Evolutionary conservation across 352 stramenopile species (phyloP).

Genomic region (Phytophthora sp.): DNA sequence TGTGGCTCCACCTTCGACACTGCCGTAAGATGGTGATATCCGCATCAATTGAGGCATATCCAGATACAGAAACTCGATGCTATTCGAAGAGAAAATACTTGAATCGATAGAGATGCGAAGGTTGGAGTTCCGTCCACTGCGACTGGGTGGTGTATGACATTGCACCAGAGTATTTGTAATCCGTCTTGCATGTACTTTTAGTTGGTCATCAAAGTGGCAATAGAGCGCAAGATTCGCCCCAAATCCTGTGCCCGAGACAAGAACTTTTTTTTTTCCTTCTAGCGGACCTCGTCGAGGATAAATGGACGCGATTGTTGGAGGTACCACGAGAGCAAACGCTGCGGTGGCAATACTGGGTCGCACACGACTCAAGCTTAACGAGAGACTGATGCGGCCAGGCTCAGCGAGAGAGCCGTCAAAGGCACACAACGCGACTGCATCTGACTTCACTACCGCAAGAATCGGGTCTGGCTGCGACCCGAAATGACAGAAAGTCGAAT

Average conservation of each 20-base stretch:
- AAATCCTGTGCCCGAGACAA: slow-evolving; percentile 27
- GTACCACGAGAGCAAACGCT: slow-evolving; percentile 20
- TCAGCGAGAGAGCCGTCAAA: slow-evolving; percentile 18
- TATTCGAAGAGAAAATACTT: slow-evolving; percentile 30
- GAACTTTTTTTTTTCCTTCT: slow-evolving; percentile 28
- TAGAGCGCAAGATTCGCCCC: slow-evolving; percentile 18
- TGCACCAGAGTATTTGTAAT: slow-evolving; percentile 24
- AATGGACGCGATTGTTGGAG: slow-evolving; percentile 26
- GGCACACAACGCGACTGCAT: slow-evolving; percentile 24
- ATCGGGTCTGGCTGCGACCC: slow-evolving; percentile 10
- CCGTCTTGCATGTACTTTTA: slow-evolving; percentile 5
- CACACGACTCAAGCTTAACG: slow-evolving; percentile 21
- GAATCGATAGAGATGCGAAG: slow-evolving; percentile 34
- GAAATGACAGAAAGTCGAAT: slow-evolving; percentile 39
- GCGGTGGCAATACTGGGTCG: slow-evolving; percentile 7
- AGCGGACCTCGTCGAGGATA: slow-evolving; percentile 28
- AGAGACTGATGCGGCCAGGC: slow-evolving; percentile 15
- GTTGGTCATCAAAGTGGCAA: slow-evolving; percentile 38
- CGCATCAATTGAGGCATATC: slow-evolving; percentile 26
- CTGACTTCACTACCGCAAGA: slow-evolving; percentile 21
- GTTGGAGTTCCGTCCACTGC: slow-evolving; percentile 9
- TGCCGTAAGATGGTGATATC: slow-evolving; percentile 36
- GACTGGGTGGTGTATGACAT: slow-evolving; percentile 32
- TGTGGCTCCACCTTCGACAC: slow-evolving; percentile 32
- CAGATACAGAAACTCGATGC: slow-evolving; percentile 28